Base-by-base conservation (phyloP, 768 basidiomycete genomes). In the Psilocybe subaeruginosa region DNA sequence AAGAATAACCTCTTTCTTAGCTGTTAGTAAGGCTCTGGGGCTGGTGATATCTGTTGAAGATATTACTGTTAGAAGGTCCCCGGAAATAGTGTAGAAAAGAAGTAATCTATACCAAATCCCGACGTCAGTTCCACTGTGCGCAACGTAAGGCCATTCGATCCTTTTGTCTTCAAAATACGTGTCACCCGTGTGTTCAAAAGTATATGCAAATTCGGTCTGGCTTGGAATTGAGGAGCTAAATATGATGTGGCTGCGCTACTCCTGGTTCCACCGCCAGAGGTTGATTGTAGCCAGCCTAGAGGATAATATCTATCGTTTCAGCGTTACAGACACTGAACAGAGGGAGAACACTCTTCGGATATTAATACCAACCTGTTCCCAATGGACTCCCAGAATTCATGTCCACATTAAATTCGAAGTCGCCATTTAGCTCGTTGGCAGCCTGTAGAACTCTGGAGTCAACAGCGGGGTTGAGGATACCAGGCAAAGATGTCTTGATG, bases 361-460 rank as follows among this genome's bases (percentile, higher is more conserved):
- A 31, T 14, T 7, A 19, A 23, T 5, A 54, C 41, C 75, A 75
- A 70, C 74, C 72, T 27, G 75, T 57, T 27, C 75, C 75, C 7
- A 77, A 62, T 1, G 70, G 49, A 19, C 68, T 61, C 0, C 76
- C 76, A 3, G 71, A 70, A 49, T 72, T 73, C 47, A 66, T 69
- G 62, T 77, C 76, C 8, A 62, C 50, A 46, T 70, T 73, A 62
- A 72, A 77, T 0, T 70, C 65, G 60, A 73, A 78, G 0, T 69
- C 64, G 0, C 69, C 52, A 9, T 50, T 29, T 19, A 77, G 60
- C 59, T 79, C 68, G 35, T 67, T 45, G 0, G 76, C 72, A 1
- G 79, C 73, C 12, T 68, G 68, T 23, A 81, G 66, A 19, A 79
- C 71, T 1, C 67, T 68, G 2, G 56, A 56, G 57, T 77, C 76